A percentile compares a stretch with the other conserved stretches of the same genome.
Evolutionary conservation across 148 eudicot genomes (phyloP).

Genomic region (Camellia japonica): DNA sequence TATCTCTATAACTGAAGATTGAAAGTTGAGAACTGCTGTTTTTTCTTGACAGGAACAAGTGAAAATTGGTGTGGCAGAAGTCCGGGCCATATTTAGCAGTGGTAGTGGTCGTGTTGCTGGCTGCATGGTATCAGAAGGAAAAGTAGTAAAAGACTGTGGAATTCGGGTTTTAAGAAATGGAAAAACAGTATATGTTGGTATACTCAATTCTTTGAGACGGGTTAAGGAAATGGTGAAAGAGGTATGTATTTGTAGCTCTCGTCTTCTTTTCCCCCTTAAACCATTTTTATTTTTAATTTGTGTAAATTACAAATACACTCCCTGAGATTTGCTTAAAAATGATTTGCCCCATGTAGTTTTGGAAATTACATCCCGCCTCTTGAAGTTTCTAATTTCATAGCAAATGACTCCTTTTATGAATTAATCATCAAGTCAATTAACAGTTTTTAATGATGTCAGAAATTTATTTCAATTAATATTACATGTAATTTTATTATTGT

Average conservation of each 20-base stretch:
- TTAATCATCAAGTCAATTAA: too few relatives aligned
- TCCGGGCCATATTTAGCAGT: constrained; percentile 86
- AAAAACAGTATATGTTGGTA: constrained; percentile 64
- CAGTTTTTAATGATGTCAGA: too few relatives aligned
- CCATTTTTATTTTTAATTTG: too few relatives aligned
- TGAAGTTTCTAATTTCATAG: too few relatives aligned
- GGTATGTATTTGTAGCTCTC: constrained; percentile 36
- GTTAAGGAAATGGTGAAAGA: constrained; percentile 92
- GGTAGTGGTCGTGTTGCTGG: constrained; percentile 97
- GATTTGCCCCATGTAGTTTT: too few relatives aligned
- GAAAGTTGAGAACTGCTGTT: constrained; percentile 10
- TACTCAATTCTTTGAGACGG: constrained; percentile 77
- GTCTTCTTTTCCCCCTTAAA: neutral
- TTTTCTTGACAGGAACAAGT: constrained; percentile 66
- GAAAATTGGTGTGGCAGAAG: constrained; percentile 78
- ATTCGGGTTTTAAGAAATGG: constrained; percentile 69
- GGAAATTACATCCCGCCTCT: too few relatives aligned
- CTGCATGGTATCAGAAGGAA: constrained; percentile 95
- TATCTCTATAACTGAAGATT: neutral
- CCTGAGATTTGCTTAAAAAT: too few relatives aligned
- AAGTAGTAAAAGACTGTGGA: constrained; percentile 81
- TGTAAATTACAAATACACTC: too few relatives aligned
- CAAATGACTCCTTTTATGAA: too few relatives aligned
- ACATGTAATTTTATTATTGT: too few relatives aligned
- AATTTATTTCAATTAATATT: too few relatives aligned